A percentile compares a stretch with the other conserved stretches of the same genome.
These are phyloP conservation scores for Cladosporium cucumerinum DNA, from an alignment of 2,329 filamentous ascomycete species.

Conservation along the genomic window DNA sequence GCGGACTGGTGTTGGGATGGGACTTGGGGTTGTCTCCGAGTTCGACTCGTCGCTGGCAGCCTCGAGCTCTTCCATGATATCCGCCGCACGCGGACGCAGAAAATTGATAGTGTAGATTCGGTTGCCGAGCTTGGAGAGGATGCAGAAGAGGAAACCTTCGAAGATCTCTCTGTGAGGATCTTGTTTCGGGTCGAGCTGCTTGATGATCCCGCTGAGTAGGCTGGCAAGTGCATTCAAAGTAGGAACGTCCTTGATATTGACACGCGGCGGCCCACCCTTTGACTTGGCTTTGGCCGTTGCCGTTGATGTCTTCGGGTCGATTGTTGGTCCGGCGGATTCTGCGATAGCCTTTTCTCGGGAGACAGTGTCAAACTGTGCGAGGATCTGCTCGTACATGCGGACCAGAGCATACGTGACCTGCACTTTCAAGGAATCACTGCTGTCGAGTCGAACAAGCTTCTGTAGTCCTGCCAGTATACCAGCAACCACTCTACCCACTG, in stretches of 20 bases:
- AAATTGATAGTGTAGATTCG: slow-evolving; percentile 41
- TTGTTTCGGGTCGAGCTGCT: slow-evolving; percentile 36
- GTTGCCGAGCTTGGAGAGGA: slow-evolving; percentile 40
- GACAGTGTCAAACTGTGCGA: slow-evolving; percentile 31
- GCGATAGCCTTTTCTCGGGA: neutral
- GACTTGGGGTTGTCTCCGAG: neutral
- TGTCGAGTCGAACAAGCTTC: slow-evolving; percentile 21
- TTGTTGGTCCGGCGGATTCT: neutral
- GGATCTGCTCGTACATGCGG: slow-evolving; percentile 37
- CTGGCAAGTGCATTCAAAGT: slow-evolving; percentile 29
- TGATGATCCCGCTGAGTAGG: slow-evolving; percentile 37
- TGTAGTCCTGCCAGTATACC: slow-evolving; percentile 26
- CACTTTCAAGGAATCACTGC: slow-evolving; percentile 20
- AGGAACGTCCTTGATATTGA: slow-evolving; percentile 24
- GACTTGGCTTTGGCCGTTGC: slow-evolving; percentile 19
- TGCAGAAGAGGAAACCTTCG: slow-evolving; percentile 42
- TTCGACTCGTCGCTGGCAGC: slow-evolving; percentile 20
- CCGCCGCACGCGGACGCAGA: slow-evolving; percentile 25
- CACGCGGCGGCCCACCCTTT: slow-evolving; percentile 18
- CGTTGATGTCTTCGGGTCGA: neutral
- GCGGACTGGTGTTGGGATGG: slow-evolving; percentile 15
- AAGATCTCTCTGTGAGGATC: slow-evolving; percentile 40
- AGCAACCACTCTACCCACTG: slow-evolving; percentile 23
- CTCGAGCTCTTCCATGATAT: neutral
- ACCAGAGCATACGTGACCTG: slow-evolving; percentile 31